Evolutionary conservation across 345 rosid species (phyloP).

Genomic region (Eucalyptus dawsonii): DNA sequence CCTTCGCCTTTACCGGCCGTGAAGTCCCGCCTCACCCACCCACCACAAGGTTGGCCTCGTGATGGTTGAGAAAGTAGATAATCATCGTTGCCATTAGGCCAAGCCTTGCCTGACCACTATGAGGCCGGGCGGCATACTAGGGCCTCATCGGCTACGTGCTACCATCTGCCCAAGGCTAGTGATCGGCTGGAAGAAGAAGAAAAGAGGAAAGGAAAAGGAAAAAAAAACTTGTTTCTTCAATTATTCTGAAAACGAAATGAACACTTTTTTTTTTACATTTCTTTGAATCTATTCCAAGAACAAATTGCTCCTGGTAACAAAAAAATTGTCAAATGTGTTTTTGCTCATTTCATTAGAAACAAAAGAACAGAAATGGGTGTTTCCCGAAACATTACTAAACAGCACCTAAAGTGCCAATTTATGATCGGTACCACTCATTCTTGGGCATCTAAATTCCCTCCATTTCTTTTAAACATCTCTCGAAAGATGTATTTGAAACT

Average conservation of each 20-base stretch:
- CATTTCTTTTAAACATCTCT: neutral
- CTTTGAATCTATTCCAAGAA: accelerated
- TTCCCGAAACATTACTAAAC: accelerated
- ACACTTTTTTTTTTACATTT: too few relatives aligned
- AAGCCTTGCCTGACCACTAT: too few relatives aligned
- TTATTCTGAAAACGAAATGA: too few relatives aligned
- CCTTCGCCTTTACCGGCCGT: accelerated
- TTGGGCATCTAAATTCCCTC: neutral
- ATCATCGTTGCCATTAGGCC: too few relatives aligned
- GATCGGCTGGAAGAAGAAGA: too few relatives aligned
- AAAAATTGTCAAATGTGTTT: accelerated
- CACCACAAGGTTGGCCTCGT: accelerated
- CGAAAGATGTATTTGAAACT: neutral
- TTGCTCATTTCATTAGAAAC: accelerated
- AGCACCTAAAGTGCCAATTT: neutral
- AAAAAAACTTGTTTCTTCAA: too few relatives aligned
- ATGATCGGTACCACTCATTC: neutral
- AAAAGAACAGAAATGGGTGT: too few relatives aligned
- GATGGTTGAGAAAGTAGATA: accelerated
- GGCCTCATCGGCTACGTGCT: too few relatives aligned
- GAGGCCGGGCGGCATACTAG: too few relatives aligned
- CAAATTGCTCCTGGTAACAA: accelerated
- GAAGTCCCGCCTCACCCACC: accelerated
- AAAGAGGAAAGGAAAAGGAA: too few relatives aligned
- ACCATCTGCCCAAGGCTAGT: too few relatives aligned